Conservation (phyloP, 345 rosid species). For the Orychophragmus violaceus region DNA sequence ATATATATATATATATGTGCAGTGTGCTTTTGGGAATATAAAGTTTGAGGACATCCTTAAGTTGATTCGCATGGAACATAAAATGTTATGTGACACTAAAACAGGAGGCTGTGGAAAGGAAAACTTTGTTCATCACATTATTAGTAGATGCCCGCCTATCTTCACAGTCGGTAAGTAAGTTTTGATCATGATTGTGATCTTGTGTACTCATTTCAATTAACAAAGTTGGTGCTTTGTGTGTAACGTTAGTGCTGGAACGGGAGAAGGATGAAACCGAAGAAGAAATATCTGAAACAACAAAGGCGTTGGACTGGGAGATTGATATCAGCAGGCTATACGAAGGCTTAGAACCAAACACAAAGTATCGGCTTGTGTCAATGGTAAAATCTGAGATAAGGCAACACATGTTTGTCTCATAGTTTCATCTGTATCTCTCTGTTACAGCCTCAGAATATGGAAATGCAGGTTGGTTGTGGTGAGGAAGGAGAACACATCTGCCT, state of each 20-base stretch:
- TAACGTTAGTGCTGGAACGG: conserved; percentile 20
- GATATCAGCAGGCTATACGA: conserved; percentile 18
- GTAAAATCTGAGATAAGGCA: conserved; percentile 8
- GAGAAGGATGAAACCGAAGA: conserved; percentile 18
- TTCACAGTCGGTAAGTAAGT: conserved; percentile 16
- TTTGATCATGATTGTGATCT: background rate
- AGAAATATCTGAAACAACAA: conserved; percentile 6
- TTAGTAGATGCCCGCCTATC: conserved; percentile 5
- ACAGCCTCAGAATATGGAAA: background rate
- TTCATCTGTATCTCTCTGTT: background rate
- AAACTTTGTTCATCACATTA: conserved; percentile 10
- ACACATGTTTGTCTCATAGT: background rate
- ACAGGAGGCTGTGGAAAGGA: conserved; percentile 18
- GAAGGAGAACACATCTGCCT: conserved; percentile 9
- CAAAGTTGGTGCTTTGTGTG: background rate
- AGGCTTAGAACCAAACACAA: conserved; percentile 7
- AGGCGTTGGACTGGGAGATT: conserved; percentile 24
- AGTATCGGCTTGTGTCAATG: conserved; percentile 26
- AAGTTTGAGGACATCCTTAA: conserved; percentile 22
- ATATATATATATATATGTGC: too few relatives aligned
- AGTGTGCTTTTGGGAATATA: conserved; percentile 5
- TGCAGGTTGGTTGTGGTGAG: conserved; percentile 25
- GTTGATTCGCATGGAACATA: conserved; percentile 2
- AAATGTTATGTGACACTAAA: conserved; percentile 8
- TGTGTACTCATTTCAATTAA: background rate